Conservation (phyloP, 306 rosid genomes). For the Hylodesmum podocarpum region DNA sequence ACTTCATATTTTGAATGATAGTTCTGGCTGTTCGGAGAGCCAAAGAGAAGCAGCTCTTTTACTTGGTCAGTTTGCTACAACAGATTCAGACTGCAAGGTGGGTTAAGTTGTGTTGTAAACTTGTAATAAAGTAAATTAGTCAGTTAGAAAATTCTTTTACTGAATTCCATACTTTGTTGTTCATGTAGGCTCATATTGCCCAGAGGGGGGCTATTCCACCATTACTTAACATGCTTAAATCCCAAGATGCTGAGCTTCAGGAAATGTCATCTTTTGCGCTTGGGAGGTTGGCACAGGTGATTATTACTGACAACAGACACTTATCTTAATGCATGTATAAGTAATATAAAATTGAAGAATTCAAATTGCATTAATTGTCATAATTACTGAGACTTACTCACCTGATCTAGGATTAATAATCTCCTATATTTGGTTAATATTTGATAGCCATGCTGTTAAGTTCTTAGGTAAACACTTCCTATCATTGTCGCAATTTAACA, state of each 20-base stretch:
- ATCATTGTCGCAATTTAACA: neutral
- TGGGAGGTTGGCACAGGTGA: slow-evolving; percentile 97
- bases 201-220: slow-evolving; percentile 95
- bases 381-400: neutral
- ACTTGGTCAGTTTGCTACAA: slow-evolving; percentile 76
- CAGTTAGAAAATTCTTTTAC: neutral
- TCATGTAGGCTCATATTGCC: slow-evolving; percentile 63
- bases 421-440: neutral
- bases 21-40: slow-evolving; percentile 60
- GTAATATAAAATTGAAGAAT: slow-evolving; percentile 10
- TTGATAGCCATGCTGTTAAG: neutral
- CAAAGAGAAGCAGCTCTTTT: slow-evolving; percentile 71
- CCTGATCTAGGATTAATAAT: neutral
- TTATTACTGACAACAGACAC: neutral
- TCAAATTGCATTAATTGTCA: neutral
- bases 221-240: slow-evolving; percentile 85
- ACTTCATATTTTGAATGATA: slow-evolving; percentile 18
- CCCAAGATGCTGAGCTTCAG: slow-evolving; percentile 66
- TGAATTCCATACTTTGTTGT: slow-evolving; percentile 12
- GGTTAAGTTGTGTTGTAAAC: neutral
- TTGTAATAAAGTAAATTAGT: neutral
- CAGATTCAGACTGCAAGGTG: slow-evolving; percentile 76
- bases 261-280: slow-evolving; percentile 98
- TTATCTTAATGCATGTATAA: neutral
- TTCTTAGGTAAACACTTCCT: neutral